Evolutionary conservation across 2,329 filamentous ascomycete species (phyloP), one percentile per base, ranked within the genome.

Genomic region (Leptographium procerum): DNA sequence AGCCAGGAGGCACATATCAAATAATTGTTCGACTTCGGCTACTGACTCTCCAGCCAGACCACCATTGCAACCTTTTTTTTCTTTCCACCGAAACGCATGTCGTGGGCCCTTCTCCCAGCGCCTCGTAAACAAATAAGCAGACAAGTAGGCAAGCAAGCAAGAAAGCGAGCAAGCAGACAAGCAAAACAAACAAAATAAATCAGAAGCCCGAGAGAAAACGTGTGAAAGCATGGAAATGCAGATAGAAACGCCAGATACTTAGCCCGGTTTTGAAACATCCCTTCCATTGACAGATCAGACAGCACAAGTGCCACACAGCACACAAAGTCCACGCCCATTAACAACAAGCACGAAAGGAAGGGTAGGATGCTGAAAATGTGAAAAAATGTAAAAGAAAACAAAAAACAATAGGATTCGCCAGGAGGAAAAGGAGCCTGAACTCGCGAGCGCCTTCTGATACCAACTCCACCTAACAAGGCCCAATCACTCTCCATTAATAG

Each of bases 31-130:
- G 29, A 52, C 16, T n/a, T n/a, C 16, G 13, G 52, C 29, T 24
- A 10, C 52, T 34, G 34, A 54, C 52, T 40, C 28, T 54, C 34
- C 52, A 54, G 52, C 24, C 52, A 40, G 52, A 16, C 34, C 24
- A 14, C 24, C 52, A 54, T 54, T 24, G 52, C 52, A 54, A 40
- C 16, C 52, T 43, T 54, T 54, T 54, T 54, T 53, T 54, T 43
- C 34, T 40, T 40, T 43, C 24, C 52, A 16, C 52, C 8, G 52
- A 26, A 43, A 40, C 50, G 50, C 29, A 14, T 14, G 11, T 29
- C 50, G 10, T n/a, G 10, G 19, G 28, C 29, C 28, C 16, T 33
- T 8, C 16, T 24, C 8, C 22, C 22, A 22, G 52, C 52, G 52
- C 52, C 52, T 31, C 24, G 36, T 34, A 54, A 11, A 40, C 34